Percentiles rank a stretch among this genome's conserved stretches.
Evolutionary conservation across 2,329 filamentous ascomycete species (phyloP).

Genomic region (Paracamarosporium sp.): DNA sequence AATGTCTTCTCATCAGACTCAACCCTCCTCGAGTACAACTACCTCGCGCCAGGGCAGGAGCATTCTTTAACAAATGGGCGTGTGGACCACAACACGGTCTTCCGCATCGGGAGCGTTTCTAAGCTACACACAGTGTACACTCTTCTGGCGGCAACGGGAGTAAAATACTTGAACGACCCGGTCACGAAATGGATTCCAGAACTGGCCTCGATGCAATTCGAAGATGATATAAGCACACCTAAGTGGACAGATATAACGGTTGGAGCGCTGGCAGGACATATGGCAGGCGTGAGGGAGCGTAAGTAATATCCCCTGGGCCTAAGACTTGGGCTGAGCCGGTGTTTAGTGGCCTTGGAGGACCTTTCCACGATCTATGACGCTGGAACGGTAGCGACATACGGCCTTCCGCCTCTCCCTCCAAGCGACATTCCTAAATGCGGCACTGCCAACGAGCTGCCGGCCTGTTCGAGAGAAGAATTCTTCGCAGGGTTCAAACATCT

Average conservation of each 20-base stretch:
- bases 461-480: neutral
- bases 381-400: neutral
- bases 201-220: neutral
- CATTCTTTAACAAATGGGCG: neutral
- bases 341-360: neutral
- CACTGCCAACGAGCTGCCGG: neutral
- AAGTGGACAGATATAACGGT: neutral
- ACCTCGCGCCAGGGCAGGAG: neutral
- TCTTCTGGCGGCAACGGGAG: neutral
- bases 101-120: neutral
- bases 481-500: neutral
- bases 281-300: neutral
- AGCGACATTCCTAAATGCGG: neutral
- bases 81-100: neutral
- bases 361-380: neutral
- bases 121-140: neutral
- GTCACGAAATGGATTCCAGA: neutral
- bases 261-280: neutral
- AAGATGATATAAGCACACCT: neutral
- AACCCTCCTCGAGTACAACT: neutral
- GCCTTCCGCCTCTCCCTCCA: neutral
- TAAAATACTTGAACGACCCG: neutral
- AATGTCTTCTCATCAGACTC: neutral
- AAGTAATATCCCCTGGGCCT: neutral
- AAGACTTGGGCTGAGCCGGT: neutral